phyloP scores from a whole-genome alignment of 2,329 filamentous ascomycete species.

The Colletotrichum zoysiae region DNA sequence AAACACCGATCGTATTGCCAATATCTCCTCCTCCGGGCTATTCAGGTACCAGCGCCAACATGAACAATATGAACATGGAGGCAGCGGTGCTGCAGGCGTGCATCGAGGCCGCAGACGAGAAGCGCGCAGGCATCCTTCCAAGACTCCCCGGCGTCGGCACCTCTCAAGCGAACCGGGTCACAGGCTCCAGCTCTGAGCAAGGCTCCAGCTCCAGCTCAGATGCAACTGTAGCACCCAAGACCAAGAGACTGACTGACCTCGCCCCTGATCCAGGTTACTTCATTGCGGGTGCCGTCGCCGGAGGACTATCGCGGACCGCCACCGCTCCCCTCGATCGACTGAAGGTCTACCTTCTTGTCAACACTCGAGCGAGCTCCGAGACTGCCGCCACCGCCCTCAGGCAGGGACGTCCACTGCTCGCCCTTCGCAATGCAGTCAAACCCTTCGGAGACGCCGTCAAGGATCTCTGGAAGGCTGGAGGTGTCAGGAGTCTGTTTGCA shows the following conservation, averaged over 20 bases:
- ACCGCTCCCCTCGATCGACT: constrained; percentile 96
- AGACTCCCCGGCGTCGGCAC: constrained; percentile 52
- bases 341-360: constrained; percentile 97
- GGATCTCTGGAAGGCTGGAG: constrained; percentile 87
- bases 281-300: constrained; percentile 92
- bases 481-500: constrained; percentile 90
- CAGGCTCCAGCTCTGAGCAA: constrained; percentile 41
- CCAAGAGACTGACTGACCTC: constrained; percentile 73
- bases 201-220: constrained; percentile 45
- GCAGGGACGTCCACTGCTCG: constrained; percentile 74
- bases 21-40: constrained; percentile 23
- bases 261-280: constrained; percentile 97
- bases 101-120: constrained; percentile 31
- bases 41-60: constrained; percentile 24
- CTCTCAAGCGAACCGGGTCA: constrained; percentile 44
- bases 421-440: constrained; percentile 73
- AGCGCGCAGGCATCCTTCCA: constrained; percentile 29
- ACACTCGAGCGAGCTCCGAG: constrained; percentile 74
- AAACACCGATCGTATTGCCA: background rate
- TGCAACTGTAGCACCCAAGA: constrained; percentile 49
- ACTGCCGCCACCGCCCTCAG: constrained; percentile 76
- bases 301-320: constrained; percentile 93
- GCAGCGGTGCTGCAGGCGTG: constrained; percentile 37
- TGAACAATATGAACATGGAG: constrained; percentile 30
- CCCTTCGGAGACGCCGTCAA: constrained; percentile 80